Evolutionary conservation across 2,329 filamentous ascomycete species (phyloP).

Genomic region (Venturia effusa): DNA sequence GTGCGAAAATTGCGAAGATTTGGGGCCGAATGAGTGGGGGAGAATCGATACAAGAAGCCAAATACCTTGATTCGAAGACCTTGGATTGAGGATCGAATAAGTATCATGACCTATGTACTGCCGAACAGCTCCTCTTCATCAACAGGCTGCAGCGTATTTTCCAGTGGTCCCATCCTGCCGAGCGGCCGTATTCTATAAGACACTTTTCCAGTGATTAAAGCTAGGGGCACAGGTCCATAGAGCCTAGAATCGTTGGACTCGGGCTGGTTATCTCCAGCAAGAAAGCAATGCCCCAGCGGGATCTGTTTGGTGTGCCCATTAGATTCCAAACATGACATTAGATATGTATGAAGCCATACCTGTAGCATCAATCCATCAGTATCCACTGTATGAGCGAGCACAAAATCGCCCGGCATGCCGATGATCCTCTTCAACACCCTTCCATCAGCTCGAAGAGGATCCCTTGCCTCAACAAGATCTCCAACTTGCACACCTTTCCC

Average conservation of each 20-base stretch:
- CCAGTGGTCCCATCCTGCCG: background rate
- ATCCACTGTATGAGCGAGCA: conserved; percentile 29
- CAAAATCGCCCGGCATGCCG: conserved; percentile 53
- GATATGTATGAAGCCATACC: conserved; percentile 35
- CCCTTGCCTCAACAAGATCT: conserved; percentile 60
- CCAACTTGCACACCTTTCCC: conserved; percentile 64
- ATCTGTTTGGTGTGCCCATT: conserved; percentile 43
- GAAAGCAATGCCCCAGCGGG: conserved; percentile 83
- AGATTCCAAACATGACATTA: background rate
- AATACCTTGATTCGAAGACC: too few species aligned
- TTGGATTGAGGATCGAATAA: too few species aligned
- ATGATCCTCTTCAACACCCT: conserved; percentile 54
- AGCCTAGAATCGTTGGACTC: conserved; percentile 77
- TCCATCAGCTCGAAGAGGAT: background rate
- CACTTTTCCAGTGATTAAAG: conserved; percentile 73
- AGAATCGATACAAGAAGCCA: too few species aligned
- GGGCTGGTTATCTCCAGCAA: conserved; percentile 77
- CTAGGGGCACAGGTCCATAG: conserved; percentile 80
- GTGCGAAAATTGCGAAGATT: too few species aligned
- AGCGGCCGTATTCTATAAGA: conserved; percentile 32
- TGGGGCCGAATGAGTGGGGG: too few species aligned
- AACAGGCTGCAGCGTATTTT: background rate
- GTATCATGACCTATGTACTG: background rate
- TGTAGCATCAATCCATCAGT: background rate
- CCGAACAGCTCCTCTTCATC: background rate